These are phyloP conservation scores for Coemansia sp. DNA, from an alignment of 192 early-diverging fungal species.

Conservation along the genomic window DNA sequence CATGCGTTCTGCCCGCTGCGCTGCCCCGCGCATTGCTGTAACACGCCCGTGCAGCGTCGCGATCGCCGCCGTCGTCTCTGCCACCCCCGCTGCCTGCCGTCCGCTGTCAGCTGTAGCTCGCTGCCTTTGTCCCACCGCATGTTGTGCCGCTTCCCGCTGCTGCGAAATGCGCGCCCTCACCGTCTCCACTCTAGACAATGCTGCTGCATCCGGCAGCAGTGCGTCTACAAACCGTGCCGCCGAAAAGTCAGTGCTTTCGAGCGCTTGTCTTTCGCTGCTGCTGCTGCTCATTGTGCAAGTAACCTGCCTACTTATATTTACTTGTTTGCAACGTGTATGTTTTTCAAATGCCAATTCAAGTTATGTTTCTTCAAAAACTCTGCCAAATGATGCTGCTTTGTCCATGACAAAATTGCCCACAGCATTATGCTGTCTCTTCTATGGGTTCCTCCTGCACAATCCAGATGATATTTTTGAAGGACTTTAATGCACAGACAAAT, in stretches of 20 bases:
- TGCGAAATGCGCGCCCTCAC: slow-evolving; percentile 62
- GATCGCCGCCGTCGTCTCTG: slow-evolving; percentile 72
- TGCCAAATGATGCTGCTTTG: not conserved
- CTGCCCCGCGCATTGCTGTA: slow-evolving; percentile 80
- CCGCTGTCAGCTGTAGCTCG: slow-evolving; percentile 63
- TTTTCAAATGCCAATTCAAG: not conserved
- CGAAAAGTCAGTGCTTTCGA: slow-evolving; percentile 60
- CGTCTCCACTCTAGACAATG: slow-evolving; percentile 58
- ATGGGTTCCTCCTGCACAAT: not conserved
- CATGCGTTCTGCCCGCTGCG: slow-evolving; percentile 78
- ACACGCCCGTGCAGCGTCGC: slow-evolving; percentile 69
- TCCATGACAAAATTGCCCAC: not conserved
- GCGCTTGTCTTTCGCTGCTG: not conserved
- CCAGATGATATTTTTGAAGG: not conserved
- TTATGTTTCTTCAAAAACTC: not conserved
- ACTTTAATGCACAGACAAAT: slow-evolving; percentile 2
- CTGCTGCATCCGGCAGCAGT: slow-evolving; percentile 67
- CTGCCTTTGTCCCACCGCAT: slow-evolving; percentile 69
- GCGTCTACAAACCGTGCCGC: slow-evolving; percentile 76
- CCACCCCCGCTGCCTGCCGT: slow-evolving; percentile 65
- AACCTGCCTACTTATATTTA: not conserved
- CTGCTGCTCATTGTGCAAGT: not conserved
- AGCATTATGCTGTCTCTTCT: not conserved
- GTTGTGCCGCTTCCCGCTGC: slow-evolving; percentile 61
- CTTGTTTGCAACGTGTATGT: not conserved